These are phyloP conservation scores for Xylaria sp. DNA, from an alignment of 2,329 filamentous ascomycete genomes.

Conservation along the genomic window DNA sequence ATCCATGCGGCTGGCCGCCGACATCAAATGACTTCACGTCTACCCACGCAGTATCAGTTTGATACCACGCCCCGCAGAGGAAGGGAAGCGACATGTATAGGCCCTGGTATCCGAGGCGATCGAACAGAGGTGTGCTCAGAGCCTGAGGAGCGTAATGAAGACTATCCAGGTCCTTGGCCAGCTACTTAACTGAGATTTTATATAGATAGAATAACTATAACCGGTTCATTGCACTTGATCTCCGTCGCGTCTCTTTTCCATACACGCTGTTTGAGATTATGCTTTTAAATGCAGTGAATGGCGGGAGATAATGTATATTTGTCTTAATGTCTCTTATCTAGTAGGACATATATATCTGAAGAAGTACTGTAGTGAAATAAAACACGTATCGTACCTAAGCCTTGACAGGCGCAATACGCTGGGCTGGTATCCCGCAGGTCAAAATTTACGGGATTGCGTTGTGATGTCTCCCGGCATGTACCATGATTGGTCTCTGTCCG, in stretches of 20 bases:
- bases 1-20: neutral
- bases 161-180: neutral
- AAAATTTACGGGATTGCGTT: constrained; percentile 11
- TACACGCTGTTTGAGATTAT: neutral
- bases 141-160: neutral
- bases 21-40: neutral
- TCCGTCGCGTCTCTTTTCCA: neutral
- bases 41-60: constrained; percentile 1
- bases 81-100: neutral
- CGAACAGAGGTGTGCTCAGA: neutral
- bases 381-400: no score
- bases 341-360: no score
- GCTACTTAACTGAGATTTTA: neutral
- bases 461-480: neutral
- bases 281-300: neutral
- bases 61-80: neutral
- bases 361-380: no score
- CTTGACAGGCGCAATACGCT: neutral
- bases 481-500: neutral
- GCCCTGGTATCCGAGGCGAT: neutral
- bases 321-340: no score
- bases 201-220: neutral
- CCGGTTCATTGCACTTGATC: no score
- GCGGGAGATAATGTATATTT: neutral
- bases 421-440: neutral